Percentiles rank a stretch among this genome's conserved stretches.
phyloP scores from a whole-genome alignment of 2,329 filamentous ascomycete genomes.

The Aureobasidium mangrovei region DNA sequence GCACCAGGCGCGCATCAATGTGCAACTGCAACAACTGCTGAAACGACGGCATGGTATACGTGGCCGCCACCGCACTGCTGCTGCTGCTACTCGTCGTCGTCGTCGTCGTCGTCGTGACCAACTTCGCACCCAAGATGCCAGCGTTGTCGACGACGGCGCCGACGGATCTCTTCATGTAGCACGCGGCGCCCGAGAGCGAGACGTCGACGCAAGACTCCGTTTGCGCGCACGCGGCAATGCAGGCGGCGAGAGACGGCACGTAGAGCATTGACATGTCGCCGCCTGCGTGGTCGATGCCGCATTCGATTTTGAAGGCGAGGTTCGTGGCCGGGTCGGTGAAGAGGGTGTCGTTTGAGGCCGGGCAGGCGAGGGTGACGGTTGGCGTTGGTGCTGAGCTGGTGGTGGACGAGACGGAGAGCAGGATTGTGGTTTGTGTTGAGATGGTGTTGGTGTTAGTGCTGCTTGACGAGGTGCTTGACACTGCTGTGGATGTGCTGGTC shows the following conservation, averaged over 20 bases:
- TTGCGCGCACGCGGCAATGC: conserved; percentile 25
- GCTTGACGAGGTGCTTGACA: too few relatives aligned
- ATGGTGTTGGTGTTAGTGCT: too few relatives aligned
- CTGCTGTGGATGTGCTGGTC: too few relatives aligned
- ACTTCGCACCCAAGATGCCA: not conserved
- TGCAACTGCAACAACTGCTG: not conserved
- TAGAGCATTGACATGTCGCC: conserved; percentile 21
- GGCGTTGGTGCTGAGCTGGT: not conserved
- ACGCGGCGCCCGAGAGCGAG: conserved; percentile 23
- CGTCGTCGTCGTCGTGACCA: not conserved
- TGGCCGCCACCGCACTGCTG: not conserved
- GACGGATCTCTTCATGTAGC: conserved; percentile 24
- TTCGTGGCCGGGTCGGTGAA: conserved; percentile 8
- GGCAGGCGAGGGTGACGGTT: conserved; percentile 16
- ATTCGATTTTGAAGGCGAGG: conserved; percentile 18
- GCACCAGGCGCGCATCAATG: not conserved
- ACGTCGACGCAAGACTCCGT: conserved; percentile 25
- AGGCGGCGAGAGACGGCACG: conserved; percentile 20
- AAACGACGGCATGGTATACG: not conserved
- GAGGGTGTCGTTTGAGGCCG: conserved; percentile 16
- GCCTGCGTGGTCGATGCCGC: conserved; percentile 25
- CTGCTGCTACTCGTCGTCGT: not conserved
- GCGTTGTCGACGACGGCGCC: conserved; percentile 17
- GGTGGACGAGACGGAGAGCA: not conserved
- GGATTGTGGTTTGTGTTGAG: too few relatives aligned